Evolutionary conservation across 2,329 filamentous ascomycete species (phyloP).

Genomic region (Xylaria polymorpha): DNA sequence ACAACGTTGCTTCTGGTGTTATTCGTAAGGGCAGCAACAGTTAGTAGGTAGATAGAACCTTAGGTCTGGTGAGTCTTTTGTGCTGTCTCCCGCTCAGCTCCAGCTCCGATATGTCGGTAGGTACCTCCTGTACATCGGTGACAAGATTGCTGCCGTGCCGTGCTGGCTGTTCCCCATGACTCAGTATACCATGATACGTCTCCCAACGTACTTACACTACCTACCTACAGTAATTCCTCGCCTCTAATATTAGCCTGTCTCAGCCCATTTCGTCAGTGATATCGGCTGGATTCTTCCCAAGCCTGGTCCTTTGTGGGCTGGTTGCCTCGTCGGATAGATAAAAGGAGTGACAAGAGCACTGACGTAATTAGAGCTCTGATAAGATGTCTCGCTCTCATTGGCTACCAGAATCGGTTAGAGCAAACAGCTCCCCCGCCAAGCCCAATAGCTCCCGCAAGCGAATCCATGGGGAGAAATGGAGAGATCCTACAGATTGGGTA

Average conservation of each 20-base stretch:
- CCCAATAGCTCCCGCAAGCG: constrained; percentile 13
- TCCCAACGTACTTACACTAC: neutral
- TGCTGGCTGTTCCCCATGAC: neutral
- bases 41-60: no score
- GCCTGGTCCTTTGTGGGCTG: neutral
- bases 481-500: neutral
- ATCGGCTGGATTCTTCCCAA: neutral
- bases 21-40: neutral
- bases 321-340: constrained; percentile 5
- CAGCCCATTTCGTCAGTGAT: constrained; percentile 8
- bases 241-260: constrained; percentile 1
- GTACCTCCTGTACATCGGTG: neutral
- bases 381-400: constrained; percentile 34
- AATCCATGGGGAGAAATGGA: no score
- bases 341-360: constrained; percentile 32
- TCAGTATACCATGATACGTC: neutral
- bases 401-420: neutral
- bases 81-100: constrained; percentile 18
- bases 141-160: neutral
- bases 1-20: neutral
- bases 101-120: constrained; percentile 3
- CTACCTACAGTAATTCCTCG: neutral
- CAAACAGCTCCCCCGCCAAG: constrained; percentile 22
- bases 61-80: neutral
- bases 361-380: constrained; percentile 37